Percentiles rank a stretch among this genome's conserved stretches.
Conservation (phyloP, 1,139 yeast species). For the Magnusiomyces tetraspermus region DNA sequence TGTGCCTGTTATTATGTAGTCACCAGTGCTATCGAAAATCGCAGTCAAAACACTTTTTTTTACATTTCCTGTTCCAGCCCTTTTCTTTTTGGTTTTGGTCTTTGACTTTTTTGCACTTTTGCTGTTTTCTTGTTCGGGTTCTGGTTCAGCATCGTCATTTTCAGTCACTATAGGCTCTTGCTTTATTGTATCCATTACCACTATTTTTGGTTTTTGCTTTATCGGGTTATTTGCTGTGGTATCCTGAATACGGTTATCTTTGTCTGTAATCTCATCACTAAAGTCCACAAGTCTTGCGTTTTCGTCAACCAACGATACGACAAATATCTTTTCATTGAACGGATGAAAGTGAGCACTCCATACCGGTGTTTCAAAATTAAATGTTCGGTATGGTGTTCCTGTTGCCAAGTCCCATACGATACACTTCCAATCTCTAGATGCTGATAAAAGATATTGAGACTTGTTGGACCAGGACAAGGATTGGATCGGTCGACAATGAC, state of each 20-base stretch:
- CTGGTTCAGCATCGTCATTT: not conserved
- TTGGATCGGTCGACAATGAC: constrained; percentile 68
- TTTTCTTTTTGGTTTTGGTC: constrained; percentile 20
- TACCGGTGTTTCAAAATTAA: constrained; percentile 57
- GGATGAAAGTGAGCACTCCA: constrained; percentile 65
- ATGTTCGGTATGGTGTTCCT: constrained; percentile 29
- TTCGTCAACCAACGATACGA: constrained; percentile 38
- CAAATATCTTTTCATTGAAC: constrained; percentile 36
- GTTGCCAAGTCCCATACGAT: constrained; percentile 68
- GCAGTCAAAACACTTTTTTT: constrained; percentile 27
- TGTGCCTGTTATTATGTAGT: constrained; percentile 61
- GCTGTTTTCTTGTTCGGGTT: constrained; percentile 20
- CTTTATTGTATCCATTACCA: constrained; percentile 8
- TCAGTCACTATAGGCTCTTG: not conserved
- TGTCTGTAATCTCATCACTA: not conserved
- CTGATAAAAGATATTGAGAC: constrained; percentile 60
- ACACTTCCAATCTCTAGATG: constrained; percentile 81
- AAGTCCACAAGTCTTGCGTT: constrained; percentile 28
- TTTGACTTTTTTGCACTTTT: constrained; percentile 17
- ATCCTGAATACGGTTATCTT: not conserved
- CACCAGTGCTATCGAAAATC: constrained; percentile 39
- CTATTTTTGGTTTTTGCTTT: not conserved
- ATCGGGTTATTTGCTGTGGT: not conserved
- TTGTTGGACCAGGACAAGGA: constrained; percentile 68
- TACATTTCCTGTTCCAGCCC: constrained; percentile 2